phyloP scores from a whole-genome alignment of 2,329 filamentous ascomycete genomes.

The Colletotrichum sp. region DNA sequence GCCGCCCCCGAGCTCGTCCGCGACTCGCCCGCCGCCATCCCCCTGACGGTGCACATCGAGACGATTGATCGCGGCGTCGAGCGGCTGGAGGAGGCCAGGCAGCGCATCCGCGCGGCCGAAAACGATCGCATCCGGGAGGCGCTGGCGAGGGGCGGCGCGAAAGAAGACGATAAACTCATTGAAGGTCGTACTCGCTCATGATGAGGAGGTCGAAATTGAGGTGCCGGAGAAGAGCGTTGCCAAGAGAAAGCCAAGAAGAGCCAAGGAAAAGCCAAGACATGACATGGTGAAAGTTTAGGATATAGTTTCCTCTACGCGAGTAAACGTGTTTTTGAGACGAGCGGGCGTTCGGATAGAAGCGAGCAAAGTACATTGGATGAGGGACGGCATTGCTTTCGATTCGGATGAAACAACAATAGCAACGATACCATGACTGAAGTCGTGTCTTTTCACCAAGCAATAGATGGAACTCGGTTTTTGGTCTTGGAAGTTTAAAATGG shows the following conservation, averaged over 20 bases:
- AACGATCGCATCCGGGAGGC: conserved; percentile 61
- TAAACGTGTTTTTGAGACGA: conserved; percentile 4
- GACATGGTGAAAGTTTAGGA: neutral
- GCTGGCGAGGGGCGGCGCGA: conserved; percentile 49
- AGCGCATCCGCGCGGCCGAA: conserved; percentile 63
- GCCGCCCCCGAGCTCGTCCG: conserved; percentile 67
- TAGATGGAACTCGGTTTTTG: neutral
- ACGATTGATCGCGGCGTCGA: conserved; percentile 76
- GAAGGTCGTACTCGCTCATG: conserved; percentile 31
- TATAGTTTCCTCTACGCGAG: neutral
- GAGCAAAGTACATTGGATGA: neutral
- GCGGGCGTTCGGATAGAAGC: conserved; percentile 4
- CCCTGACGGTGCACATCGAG: conserved; percentile 76
- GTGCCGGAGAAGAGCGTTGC: neutral
- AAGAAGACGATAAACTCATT: conserved; percentile 46
- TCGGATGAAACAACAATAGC: conserved; percentile 2
- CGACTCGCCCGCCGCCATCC: conserved; percentile 54
- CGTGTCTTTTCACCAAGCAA: neutral
- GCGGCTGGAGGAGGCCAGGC: conserved; percentile 69
- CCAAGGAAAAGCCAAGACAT: neutral
- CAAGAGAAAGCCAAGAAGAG: neutral
- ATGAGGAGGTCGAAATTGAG: neutral
- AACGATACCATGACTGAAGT: neutral
- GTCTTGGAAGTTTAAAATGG: neutral
- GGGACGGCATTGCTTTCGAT: neutral